Percentiles rank a stretch among this genome's conserved stretches.
Conservation (phyloP, 176 grass and related monocot genomes). For the Aegilops tauschii region DNA sequence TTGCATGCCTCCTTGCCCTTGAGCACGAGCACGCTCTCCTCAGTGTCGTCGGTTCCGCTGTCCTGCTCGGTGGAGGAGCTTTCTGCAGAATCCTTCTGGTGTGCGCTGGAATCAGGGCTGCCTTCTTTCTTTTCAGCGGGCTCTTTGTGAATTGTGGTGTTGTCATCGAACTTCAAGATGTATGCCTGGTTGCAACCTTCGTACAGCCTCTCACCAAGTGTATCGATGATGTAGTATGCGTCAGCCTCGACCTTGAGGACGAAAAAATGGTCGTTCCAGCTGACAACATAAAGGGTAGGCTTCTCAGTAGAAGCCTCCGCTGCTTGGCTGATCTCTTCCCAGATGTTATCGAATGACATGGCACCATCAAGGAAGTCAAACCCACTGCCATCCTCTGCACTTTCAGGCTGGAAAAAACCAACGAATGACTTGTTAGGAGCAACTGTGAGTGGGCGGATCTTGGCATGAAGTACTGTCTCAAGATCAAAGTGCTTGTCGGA, state of each 20-base stretch:
- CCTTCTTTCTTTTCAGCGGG: constrained; percentile 39
- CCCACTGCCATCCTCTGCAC: constrained; percentile 44
- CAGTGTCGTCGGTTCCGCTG: background rate
- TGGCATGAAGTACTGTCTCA: constrained; percentile 82
- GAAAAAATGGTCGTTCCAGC: constrained; percentile 97
- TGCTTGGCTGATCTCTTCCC: constrained; percentile 82
- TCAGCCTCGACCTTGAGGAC: constrained; percentile 72
- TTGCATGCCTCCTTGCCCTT: constrained; percentile 87
- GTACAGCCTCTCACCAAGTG: constrained; percentile 85
- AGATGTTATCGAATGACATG: constrained; percentile 93
- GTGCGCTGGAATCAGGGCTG: constrained; percentile 20
- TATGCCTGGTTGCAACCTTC: constrained; percentile 88
- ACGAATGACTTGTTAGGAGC: constrained; percentile 66
- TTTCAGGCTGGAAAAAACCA: constrained; percentile 93
- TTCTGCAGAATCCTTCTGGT: constrained; percentile 20
- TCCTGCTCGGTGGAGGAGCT: constrained; percentile 34
- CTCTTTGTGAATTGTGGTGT: constrained; percentile 60
- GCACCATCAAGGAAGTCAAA: constrained; percentile 83
- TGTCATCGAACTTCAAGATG: constrained; percentile 88
- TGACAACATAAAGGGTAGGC: constrained; percentile 76
- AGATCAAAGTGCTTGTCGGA: constrained; percentile 97
- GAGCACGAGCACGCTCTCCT: constrained; percentile 45
- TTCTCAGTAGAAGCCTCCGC: constrained; percentile 35
- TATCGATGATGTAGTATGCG: constrained; percentile 84
- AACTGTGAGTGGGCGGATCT: constrained; percentile 72